phyloP scores from a whole-genome alignment of 768 basidiomycete genomes.

The Mycena rebaudengoi region DNA sequence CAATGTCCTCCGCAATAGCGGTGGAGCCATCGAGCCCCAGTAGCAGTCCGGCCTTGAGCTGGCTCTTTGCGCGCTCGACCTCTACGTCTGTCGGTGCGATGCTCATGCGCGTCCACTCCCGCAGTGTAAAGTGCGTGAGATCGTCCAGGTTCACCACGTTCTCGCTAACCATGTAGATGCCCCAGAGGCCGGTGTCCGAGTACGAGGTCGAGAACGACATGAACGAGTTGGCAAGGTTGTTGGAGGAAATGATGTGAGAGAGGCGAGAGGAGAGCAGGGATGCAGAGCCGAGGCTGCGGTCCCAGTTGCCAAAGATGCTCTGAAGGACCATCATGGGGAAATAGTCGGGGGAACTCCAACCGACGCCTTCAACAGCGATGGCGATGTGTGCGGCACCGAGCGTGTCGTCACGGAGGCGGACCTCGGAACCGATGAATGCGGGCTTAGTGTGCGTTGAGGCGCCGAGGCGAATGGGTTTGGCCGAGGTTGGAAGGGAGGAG shows the following conservation, averaged over 20 bases:
- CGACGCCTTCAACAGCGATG: constrained; percentile 96
- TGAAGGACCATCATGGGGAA: constrained; percentile 99
- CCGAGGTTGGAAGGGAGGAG: constrained; percentile 84
- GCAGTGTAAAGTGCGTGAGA: constrained; percentile 90
- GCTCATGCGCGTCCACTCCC: constrained; percentile 96
- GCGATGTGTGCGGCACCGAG: constrained; percentile 91
- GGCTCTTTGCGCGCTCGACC: constrained; percentile 98
- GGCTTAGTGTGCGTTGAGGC: constrained; percentile 80
- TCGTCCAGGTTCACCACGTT: constrained; percentile 95
- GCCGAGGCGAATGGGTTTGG: constrained; percentile 90
- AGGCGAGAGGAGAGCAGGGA: constrained; percentile 91
- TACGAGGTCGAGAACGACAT: constrained; percentile 99
- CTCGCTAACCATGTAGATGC: constrained; percentile 96
- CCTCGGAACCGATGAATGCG: constrained; percentile 91
- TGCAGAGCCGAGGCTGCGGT: constrained; percentile 91
- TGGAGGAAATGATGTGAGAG: constrained; percentile 86
- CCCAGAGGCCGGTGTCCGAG: constrained; percentile 99
- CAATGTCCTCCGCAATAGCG: constrained; percentile 97
- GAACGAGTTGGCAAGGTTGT: constrained; percentile 99
- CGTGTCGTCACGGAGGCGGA: constrained; percentile 93
- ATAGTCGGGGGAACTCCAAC: constrained; percentile 98
- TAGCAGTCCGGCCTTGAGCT: constrained; percentile 94
- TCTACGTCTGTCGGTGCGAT: constrained; percentile 83
- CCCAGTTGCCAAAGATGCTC: constrained; percentile 99
- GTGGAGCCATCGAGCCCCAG: constrained; percentile 95